Evolutionary conservation across 345 rosid genomes (phyloP), one percentile per base, ranked within the genome.

Genomic region (Acer negundo): DNA sequence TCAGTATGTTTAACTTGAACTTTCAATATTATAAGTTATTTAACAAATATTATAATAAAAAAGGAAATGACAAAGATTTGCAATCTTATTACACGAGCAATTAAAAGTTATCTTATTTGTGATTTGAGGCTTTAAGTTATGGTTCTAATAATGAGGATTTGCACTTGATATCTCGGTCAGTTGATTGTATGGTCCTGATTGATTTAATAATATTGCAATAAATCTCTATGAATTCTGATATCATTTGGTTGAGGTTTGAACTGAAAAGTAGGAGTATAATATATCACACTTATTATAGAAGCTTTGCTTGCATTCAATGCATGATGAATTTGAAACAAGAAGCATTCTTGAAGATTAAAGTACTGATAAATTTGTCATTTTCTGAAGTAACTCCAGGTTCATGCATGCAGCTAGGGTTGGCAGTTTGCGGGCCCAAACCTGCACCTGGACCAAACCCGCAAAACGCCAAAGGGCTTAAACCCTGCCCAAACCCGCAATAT

Each of bases 161-260:
- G 3, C 55, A 35, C 35, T 35, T 40, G n/a, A 4, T 26, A 53
- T 17, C 72, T 49, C 46, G n/a, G 72, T 69, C 7, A 1, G 10
- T 69, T 31, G 9, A 51, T 51, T 24, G 40, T 69, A 69, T 23
- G 23, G 23, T 17, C 17, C 42, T 12, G 19, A 24, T 69, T 69
- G 49, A 24, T 20, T 8, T 31, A 69, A 55, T 69, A 20, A 55
- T 70, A 44, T 16, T 51, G 73, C 42, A 8, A 11, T 70, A 70
- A 6, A 69, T 47, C 38, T 47, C 15, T 16, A 0, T 47, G 24
- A 13, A 20, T 56, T 69, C 20, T 4, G 22, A 46, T 23, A 23
- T 23, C 28, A 46, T 46, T 46, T 46, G 42, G 35, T 64, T 64
- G 79, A 69, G 15, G 78, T 53, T 53, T 53, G 58, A 53, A 53